These are phyloP conservation scores for Trametes hirsuta DNA, from an alignment of 1,284 basidiomycete species.

Conservation along the genomic window DNA sequence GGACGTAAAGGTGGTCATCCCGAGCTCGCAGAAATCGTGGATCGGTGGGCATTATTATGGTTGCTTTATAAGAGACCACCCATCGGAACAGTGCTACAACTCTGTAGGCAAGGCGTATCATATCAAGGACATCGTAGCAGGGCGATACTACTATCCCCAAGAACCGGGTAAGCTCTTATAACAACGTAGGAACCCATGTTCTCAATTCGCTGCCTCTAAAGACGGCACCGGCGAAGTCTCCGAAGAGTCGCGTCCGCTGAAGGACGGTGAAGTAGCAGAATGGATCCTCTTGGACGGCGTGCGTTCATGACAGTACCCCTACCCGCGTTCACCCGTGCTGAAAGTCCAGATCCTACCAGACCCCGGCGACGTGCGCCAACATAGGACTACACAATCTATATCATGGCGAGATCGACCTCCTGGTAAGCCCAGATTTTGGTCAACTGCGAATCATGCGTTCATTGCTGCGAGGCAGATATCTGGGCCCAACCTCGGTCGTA, in stretches of 20 bases:
- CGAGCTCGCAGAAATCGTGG: conserved; percentile 90
- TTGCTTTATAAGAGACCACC: not conserved
- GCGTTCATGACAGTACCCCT: conserved; percentile 30
- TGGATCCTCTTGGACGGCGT: conserved; percentile 91
- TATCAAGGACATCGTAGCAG: conserved; percentile 78
- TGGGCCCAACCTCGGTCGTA: conserved; percentile 79
- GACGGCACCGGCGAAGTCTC: conserved; percentile 79
- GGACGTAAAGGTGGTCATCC: conserved; percentile 89
- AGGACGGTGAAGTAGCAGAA: conserved; percentile 78
- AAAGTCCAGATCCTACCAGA: conserved; percentile 46
- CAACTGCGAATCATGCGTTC: not conserved
- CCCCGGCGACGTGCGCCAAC: conserved; percentile 90
- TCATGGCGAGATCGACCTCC: conserved; percentile 82
- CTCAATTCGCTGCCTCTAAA: conserved; percentile 24
- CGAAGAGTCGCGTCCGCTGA: conserved; percentile 62
- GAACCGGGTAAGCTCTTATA: conserved; percentile 47
- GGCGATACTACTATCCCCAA: conserved; percentile 82
- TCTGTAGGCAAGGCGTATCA: conserved; percentile 78
- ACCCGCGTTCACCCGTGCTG: not conserved
- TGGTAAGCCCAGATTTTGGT: conserved; percentile 50
- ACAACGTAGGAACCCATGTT: not conserved
- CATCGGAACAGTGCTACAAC: not conserved
- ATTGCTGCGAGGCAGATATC: conserved; percentile 53
- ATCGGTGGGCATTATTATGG: conserved; percentile 55
- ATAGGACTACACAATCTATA: conserved; percentile 89